phyloP scores from a whole-genome alignment of 768 basidiomycete genomes.

The Lactarius hatsudake region DNA sequence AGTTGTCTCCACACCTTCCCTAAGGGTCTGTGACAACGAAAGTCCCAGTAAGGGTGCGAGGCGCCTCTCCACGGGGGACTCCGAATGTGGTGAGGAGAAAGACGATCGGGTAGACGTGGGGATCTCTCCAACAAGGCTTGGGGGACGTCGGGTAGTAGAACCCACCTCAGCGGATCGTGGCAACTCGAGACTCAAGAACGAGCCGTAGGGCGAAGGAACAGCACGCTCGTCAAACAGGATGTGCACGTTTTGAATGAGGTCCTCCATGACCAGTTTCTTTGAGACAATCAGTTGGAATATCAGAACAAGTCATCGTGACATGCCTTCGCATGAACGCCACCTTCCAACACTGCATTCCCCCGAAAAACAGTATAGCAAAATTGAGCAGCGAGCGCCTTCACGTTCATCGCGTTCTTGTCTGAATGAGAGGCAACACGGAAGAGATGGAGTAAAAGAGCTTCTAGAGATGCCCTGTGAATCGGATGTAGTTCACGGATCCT shows the following conservation, averaged over 20 bases:
- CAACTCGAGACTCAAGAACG: background rate
- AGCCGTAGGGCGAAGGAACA: background rate
- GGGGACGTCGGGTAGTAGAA: background rate
- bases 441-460: background rate
- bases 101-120: background rate
- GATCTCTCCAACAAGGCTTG: background rate
- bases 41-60: background rate
- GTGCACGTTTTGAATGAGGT: background rate
- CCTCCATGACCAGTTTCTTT: background rate
- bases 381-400: background rate
- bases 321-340: background rate
- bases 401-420: background rate
- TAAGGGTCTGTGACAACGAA: background rate
- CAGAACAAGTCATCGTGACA: background rate
- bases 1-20: background rate
- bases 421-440: background rate
- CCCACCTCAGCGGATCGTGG: background rate
- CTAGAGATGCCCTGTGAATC: background rate
- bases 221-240: background rate
- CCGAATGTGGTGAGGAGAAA: background rate
- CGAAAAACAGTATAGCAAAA: background rate
- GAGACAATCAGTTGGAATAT: no score
- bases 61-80: background rate
- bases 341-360: background rate
- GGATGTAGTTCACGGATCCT: background rate